A percentile compares a stretch with the other conserved stretches of the same genome.
Conservation (phyloP, 345 rosid species). For the Linum tenue region DNA sequence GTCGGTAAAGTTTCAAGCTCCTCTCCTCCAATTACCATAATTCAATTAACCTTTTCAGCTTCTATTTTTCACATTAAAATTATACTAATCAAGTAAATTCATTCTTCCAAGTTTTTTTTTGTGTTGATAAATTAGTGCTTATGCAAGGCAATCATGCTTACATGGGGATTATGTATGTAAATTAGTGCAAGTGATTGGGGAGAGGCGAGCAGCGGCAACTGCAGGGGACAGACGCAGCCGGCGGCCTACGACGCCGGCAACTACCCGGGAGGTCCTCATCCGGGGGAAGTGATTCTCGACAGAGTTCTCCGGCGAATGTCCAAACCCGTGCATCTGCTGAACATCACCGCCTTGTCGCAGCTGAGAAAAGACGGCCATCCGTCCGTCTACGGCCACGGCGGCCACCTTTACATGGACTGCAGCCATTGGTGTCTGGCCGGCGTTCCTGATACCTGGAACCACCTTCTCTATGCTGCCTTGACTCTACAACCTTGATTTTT, state of each 20-base stretch:
- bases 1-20: too few relatives aligned
- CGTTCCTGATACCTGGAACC: constrained; percentile 56
- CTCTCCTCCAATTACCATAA: too few relatives aligned
- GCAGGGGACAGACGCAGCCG: constrained; percentile 39
- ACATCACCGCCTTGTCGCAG: constrained; percentile 30
- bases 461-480: constrained; percentile 22
- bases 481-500: too few relatives aligned
- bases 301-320: constrained; percentile 22
- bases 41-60: too few relatives aligned
- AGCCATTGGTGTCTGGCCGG: constrained; percentile 61
- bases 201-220: constrained; percentile 23
- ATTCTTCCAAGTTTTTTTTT: too few relatives aligned
- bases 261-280: constrained; percentile 35
- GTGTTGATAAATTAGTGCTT: neutral
- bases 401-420: constrained; percentile 31
- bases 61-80: too few relatives aligned
- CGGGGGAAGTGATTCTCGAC: constrained; percentile 34
- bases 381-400: constrained; percentile 38
- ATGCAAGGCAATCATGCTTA: neutral
- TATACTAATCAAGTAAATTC: constrained; percentile 17
- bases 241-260: neutral
- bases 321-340: constrained; percentile 32
- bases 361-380: constrained; percentile 54
- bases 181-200: constrained; percentile 56
- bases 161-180: neutral